These are phyloP conservation scores for Lolium perenne DNA, from an alignment of 176 grass and related monocot species.

Conservation along the genomic window DNA sequence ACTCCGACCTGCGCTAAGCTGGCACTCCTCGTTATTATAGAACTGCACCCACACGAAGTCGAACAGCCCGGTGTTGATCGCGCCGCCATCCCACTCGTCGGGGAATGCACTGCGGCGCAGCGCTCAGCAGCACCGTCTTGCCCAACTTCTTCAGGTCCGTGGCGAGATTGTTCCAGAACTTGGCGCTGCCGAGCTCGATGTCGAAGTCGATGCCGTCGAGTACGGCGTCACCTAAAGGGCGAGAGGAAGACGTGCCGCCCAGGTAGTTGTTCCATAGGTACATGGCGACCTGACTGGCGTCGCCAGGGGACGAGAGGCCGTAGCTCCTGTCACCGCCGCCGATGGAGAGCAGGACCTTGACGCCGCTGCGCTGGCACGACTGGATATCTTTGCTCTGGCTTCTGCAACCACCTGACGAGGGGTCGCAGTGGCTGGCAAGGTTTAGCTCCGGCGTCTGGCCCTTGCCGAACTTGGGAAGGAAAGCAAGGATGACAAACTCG, in stretches of 20 bases:
- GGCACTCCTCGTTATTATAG: conserved; percentile 70
- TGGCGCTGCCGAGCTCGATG: conserved; percentile 63
- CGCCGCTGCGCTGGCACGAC: conserved; percentile 55
- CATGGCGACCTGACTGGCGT: conserved; percentile 53
- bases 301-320: conserved; percentile 41
- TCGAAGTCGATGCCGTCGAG: conserved; percentile 85
- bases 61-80: conserved; percentile 63
- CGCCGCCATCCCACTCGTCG: conserved; percentile 47
- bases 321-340: conserved; percentile 65
- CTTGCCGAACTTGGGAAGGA: conserved; percentile 46
- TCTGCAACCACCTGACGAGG: conserved; percentile 52
- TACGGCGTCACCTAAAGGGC: conserved; percentile 62
- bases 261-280: conserved; percentile 85
- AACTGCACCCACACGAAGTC: conserved; percentile 84
- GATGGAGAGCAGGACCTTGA: conserved; percentile 82
- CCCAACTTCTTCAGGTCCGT: conserved; percentile 57
- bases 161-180: conserved; percentile 63
- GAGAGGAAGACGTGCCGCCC: conserved; percentile 50
- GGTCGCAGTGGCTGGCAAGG: conserved; percentile 58
- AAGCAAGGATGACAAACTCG: conserved; percentile 61
- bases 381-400: conserved; percentile 54
- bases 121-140: conserved; percentile 62
- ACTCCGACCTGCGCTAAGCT: conserved; percentile 34
- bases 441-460: conserved; percentile 66
- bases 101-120: conserved; percentile 86